phyloP scores from a whole-genome alignment of 305 asterid genomes.

The Solanum hybrid region DNA sequence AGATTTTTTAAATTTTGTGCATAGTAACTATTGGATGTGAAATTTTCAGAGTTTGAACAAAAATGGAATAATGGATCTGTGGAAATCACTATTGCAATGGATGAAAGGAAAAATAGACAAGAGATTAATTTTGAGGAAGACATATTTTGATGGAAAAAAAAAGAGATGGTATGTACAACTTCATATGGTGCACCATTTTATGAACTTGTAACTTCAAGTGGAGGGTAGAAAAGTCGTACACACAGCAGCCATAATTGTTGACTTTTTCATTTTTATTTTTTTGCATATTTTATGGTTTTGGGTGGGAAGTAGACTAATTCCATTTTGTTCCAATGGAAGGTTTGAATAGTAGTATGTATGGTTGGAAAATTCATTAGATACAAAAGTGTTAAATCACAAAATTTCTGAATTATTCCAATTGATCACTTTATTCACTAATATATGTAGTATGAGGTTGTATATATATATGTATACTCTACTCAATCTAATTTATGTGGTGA shows the following conservation, averaged over 20 bases:
- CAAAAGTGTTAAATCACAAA: no score
- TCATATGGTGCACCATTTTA: not conserved
- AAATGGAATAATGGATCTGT: constrained; percentile 19
- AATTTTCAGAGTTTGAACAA: constrained; percentile 6
- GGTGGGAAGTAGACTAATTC: not conserved
- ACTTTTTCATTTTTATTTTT: not conserved
- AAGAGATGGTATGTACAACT: not conserved
- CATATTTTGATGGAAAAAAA: not conserved
- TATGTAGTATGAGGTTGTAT: no score
- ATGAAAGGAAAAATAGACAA: not conserved
- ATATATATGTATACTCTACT: not conserved
- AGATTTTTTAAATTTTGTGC: not conserved
- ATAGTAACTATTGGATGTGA: not conserved
- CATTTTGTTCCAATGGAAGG: not conserved
- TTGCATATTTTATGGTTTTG: not conserved
- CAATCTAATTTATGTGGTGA: not conserved
- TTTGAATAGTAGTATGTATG: not conserved
- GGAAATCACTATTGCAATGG: constrained; percentile 1
- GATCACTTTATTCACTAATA: no score
- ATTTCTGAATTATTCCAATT: no score
- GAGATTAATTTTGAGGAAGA: not conserved
- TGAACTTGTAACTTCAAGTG: not conserved
- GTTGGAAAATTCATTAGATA: no score
- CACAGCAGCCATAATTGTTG: not conserved
- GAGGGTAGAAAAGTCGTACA: not conserved